Evolutionary conservation across 345 rosid genomes (phyloP), one percentile per base, ranked within the genome.

Genomic region (Syzygium oleosum): DNA sequence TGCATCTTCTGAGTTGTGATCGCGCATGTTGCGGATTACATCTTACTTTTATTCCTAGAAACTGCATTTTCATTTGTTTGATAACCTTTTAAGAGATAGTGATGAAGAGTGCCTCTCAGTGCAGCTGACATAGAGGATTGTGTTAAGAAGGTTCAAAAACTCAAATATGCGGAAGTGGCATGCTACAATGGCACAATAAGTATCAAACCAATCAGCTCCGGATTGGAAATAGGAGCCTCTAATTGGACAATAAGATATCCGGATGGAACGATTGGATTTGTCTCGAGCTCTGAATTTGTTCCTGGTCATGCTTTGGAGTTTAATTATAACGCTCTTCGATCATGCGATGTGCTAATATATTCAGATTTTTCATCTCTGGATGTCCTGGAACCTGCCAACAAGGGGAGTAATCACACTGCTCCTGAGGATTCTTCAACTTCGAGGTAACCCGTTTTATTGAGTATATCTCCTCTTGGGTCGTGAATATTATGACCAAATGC

Each of bases 181-280:
- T 96, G 96, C 91, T 96, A 95, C 87, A 95, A 95, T 84, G 98
- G 99, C 85, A 91, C 91, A 51, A 85, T 97, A 91, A 85, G 93
- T 54, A 83, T 97, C 34, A 94, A 92, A 88, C 93, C 99, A 34
- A 86, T 92, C 89, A 95, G 98, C 93, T 97, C 98, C 51, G 96
- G 98, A 89, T 88, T 92, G 87, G 98, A 96, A 90, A 92, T 97
- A 84, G 99, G 98, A 29, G 92, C 95, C 22, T 96, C 95, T 90
- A 94, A 95, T 90, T 97, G 99, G 99, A 91, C 88, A 52, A 92
- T 97, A 51, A 92, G 85, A 78, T 89, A 96, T 87, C 97, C 96
- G 54, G 87, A 91, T 54, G 89, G 91, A 89, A 93, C 92, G n/a
- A n/a, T n/a, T n/a, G n/a, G n/a, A n/a, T n/a, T n/a, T n/a, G n/a